phyloP scores from a whole-genome alignment of 176 grass and related monocot species.

The Raddia distichophylla region DNA sequence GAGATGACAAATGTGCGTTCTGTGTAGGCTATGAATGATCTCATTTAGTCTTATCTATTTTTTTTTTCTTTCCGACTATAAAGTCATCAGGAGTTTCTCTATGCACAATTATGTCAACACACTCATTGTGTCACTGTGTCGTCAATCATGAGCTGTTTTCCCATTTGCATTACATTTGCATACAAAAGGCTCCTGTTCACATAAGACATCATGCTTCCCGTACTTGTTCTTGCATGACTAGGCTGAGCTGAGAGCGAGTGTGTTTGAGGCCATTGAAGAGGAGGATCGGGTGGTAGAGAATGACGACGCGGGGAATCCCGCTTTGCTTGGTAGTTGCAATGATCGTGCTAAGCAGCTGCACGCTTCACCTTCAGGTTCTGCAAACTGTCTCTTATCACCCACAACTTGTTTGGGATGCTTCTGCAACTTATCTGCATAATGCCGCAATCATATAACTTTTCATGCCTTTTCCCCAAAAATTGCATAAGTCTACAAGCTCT shows the following conservation, averaged over 20 bases:
- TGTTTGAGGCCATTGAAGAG: slow-evolving; percentile 94
- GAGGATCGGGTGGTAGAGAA: slow-evolving; percentile 70
- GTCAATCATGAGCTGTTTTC: not conserved
- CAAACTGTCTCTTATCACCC: not conserved
- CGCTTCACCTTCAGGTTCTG: slow-evolving; percentile 87
- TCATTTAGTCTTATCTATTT: no score
- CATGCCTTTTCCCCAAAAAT: not conserved
- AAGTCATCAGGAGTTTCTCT: not conserved
- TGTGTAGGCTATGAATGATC: not conserved
- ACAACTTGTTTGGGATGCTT: slow-evolving; percentile 12
- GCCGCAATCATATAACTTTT: not conserved
- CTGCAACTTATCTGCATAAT: not conserved
- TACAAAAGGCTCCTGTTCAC: not conserved
- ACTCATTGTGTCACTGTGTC: no score
- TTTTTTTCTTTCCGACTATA: no score
- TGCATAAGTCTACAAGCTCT: not conserved
- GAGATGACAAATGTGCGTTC: no score
- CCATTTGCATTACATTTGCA: not conserved
- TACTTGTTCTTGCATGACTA: slow-evolving; percentile 39
- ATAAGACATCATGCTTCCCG: slow-evolving; percentile 12
- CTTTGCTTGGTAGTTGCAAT: slow-evolving; percentile 82
- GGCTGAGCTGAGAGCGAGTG: slow-evolving; percentile 82
- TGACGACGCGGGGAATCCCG: slow-evolving; percentile 58
- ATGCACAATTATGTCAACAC: not conserved
- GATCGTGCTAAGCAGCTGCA: slow-evolving; percentile 80